These are phyloP conservation scores for Trichomonas vaginalis DNA, from an alignment of 208 protist species.

Conservation along the genomic window DNA sequence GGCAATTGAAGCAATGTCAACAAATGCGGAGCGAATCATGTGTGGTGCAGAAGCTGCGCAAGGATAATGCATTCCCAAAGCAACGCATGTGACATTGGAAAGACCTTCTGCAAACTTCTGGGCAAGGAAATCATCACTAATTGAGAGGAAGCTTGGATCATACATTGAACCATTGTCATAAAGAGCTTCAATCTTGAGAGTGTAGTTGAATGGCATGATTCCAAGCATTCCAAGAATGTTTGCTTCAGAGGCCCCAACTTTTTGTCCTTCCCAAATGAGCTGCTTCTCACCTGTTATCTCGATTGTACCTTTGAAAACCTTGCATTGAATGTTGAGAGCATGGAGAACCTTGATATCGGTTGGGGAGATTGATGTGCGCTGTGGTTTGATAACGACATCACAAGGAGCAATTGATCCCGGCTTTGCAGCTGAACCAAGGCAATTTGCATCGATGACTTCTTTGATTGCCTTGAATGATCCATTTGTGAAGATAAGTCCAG, in stretches of 20 bases:
- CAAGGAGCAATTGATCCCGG: conserved; percentile 65
- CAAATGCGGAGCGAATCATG: conserved; percentile 78
- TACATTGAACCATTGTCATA: conserved; percentile 84
- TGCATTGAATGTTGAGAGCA: conserved; percentile 91
- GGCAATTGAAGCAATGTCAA: conserved; percentile 83
- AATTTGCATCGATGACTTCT: too few species aligned
- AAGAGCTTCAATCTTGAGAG: conserved; percentile 63
- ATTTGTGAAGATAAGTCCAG: neutral
- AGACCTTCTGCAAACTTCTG: conserved; percentile 61
- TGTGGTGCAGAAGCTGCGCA: conserved; percentile 76
- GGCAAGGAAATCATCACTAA: conserved; percentile 69
- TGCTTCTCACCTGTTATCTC: too few species aligned
- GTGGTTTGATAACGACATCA: conserved; percentile 78
- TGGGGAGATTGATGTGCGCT: conserved; percentile 85
- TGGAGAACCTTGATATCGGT: conserved; percentile 94
- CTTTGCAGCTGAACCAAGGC: neutral
- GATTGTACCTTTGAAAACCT: too few species aligned
- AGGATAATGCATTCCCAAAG: conserved; percentile 72
- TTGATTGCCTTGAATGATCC: neutral
- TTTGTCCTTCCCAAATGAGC: too few species aligned
- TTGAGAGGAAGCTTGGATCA: conserved; percentile 66
- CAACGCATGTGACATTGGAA: conserved; percentile 69
- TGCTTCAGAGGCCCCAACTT: conserved; percentile 85
- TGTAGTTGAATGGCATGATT: conserved; percentile 95
- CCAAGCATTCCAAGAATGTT: conserved; percentile 85